Base-by-base conservation (phyloP, 2,329 filamentous ascomycete species). In the Clonostachys rhizophaga region DNA sequence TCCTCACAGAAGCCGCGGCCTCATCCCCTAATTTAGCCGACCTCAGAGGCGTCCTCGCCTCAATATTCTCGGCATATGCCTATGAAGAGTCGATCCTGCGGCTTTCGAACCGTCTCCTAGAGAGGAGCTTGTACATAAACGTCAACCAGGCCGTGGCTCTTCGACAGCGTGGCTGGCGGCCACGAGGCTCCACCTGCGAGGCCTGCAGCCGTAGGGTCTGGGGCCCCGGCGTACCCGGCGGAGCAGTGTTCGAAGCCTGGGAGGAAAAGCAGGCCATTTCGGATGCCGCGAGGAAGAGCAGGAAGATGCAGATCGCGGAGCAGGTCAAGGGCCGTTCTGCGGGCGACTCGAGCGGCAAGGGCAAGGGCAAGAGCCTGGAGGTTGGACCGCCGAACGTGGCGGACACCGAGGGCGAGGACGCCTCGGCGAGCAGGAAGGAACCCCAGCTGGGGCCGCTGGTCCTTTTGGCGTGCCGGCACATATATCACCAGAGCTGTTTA, bases 11-110 rank as follows among this genome's bases (percentile, higher is more conserved):
- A 42, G 92, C 91, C 0, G 87, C 90, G 1, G 78, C 81, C 20
- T 84, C 86, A 16, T 95, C 91, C 0, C 91, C 94, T 0, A 95
- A 88, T 12, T 75, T 99, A 2, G 86, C 89, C 2, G 91, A 97
- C 61, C 77, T 99, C 4, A 86, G 94, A 41, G 81, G 81, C 7
- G 91, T 97, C 1, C 78, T 99, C 3, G 75, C 83, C 1, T 94
- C 91, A 12, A 92, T 99, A 47, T 97, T 99, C 68, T 84, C 92
- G 0, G 92, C 94, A 0, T 99, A 99, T 62, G 86, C 91, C 1
- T 96, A 97, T 62, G 94, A 99, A 65, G 89, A 92, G 63, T 91
- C 88, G 1, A 88, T 99, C 14, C 77, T 99, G 17, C 77, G 80
- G 2, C 79, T 99, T 4, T 90, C 94, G 1, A 95, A 92, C 62